These are phyloP conservation scores for Juncus effusus DNA, from an alignment of 176 grass and related monocot species.

Conservation along the genomic window DNA sequence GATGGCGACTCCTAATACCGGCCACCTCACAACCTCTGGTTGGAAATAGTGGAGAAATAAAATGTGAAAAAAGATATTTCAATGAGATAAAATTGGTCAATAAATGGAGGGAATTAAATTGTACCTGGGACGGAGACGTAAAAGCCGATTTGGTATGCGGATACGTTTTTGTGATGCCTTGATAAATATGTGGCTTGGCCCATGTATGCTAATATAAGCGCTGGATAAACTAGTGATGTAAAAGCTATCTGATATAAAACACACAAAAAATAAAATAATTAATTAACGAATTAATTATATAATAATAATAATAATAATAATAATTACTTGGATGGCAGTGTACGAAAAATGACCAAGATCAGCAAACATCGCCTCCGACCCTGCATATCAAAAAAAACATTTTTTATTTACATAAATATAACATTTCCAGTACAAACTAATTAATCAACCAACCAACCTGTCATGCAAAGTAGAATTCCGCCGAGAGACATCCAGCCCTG, in stretches of 20 bases:
- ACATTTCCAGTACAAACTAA: neutral
- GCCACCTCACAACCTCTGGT: constrained; percentile 81
- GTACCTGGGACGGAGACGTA: constrained; percentile 93
- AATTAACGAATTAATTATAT: constrained; percentile 14
- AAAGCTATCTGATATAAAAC: constrained; percentile 68
- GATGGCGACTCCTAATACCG: constrained; percentile 74
- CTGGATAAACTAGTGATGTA: constrained; percentile 84
- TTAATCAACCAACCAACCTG: constrained; percentile 42
- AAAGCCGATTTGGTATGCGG: constrained; percentile 85
- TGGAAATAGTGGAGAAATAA: constrained; percentile 17
- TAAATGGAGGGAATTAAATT: neutral
- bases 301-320: neutral
- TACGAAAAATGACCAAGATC: constrained; percentile 98
- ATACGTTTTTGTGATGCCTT: constrained; percentile 65
- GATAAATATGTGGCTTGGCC: constrained; percentile 99
- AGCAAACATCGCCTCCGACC: constrained; percentile 99
- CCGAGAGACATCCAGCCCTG: constrained; percentile 98
- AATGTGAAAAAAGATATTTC: too few species aligned
- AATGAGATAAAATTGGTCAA: neutral
- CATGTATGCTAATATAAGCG: constrained; percentile 96
- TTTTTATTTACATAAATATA: neutral
- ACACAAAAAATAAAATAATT: neutral
- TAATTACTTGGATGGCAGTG: constrained; percentile 78
- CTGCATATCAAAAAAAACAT: constrained; percentile 28
- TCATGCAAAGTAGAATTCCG: constrained; percentile 94